Conservation (phyloP, 1,284 basidiomycete species). For the Tremellales sp. region DNA sequence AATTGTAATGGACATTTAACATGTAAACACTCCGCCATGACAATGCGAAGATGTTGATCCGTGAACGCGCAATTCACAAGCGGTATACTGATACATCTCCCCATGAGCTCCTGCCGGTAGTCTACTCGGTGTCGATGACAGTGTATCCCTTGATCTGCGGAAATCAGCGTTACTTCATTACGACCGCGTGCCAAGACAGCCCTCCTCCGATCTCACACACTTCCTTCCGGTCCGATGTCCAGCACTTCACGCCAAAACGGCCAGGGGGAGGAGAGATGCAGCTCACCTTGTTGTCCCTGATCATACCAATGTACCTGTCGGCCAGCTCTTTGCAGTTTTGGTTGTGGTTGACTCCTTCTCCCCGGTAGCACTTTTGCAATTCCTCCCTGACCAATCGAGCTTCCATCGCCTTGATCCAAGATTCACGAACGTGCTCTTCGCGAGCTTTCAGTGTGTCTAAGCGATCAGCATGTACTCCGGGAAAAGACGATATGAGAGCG, state of each 20-base stretch:
- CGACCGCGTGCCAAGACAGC: background rate
- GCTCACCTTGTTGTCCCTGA: conserved; percentile 80
- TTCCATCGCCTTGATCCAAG: conserved; percentile 94
- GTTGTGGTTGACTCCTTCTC: conserved; percentile 86
- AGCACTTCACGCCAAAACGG: too few relatives aligned
- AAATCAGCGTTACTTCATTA: conserved; percentile 2
- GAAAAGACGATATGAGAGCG: background rate
- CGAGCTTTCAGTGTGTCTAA: conserved; percentile 56
- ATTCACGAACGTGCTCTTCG: conserved; percentile 78
- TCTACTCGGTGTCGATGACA: conserved; percentile 28
- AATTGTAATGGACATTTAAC: too few relatives aligned
- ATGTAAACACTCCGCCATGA: too few relatives aligned
- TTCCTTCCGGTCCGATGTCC: too few relatives aligned
- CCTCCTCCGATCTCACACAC: background rate
- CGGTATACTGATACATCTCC: too few relatives aligned
- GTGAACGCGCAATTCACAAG: too few relatives aligned
- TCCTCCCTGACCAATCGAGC: conserved; percentile 83
- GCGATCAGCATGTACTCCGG: background rate
- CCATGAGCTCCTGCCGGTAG: too few relatives aligned
- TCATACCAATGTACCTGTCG: conserved; percentile 76
- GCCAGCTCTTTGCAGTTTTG: conserved; percentile 84
- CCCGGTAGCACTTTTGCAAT: conserved; percentile 83
- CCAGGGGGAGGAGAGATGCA: background rate
- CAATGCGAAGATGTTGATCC: too few relatives aligned
- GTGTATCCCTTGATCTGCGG: conserved; percentile 58